Conservation (phyloP, 2,329 filamentous ascomycete species). For the Cytospora mali region DNA sequence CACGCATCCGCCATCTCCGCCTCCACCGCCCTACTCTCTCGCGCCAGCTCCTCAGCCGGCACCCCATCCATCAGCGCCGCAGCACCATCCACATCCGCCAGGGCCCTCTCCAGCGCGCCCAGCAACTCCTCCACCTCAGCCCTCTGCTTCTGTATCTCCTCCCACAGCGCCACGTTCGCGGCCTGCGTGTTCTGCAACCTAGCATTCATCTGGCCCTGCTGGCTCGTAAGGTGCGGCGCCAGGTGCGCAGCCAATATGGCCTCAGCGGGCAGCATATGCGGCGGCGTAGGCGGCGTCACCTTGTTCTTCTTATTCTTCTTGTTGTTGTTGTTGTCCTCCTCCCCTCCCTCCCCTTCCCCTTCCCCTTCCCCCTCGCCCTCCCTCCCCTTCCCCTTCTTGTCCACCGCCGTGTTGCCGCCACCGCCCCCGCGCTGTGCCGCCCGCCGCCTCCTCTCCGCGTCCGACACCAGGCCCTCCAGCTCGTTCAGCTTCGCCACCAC, state of each 20-base stretch:
- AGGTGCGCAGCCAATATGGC: slow-evolving; percentile 59
- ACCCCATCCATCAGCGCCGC: slow-evolving; percentile 51
- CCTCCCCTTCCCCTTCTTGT: slow-evolving; percentile 18
- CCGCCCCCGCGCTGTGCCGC: slow-evolving; percentile 2
- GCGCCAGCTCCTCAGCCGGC: slow-evolving; percentile 48
- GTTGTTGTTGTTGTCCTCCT: too few species aligned
- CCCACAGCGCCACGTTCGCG: slow-evolving; percentile 57
- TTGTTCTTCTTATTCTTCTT: slow-evolving; percentile 39
- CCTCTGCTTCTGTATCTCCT: slow-evolving; percentile 55
- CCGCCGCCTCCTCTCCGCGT: slow-evolving; percentile 45
- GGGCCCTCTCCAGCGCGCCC: slow-evolving; percentile 50
- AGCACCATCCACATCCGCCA: slow-evolving; percentile 58
- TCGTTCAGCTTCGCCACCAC: slow-evolving; percentile 62
- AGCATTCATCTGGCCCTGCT: slow-evolving; percentile 60
- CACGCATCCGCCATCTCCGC: slow-evolving; percentile 41
- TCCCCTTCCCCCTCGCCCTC: background rate
- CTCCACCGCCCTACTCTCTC: slow-evolving; percentile 52
- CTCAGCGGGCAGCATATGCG: slow-evolving; percentile 58
- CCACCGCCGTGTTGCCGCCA: background rate
- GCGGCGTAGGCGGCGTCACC: slow-evolving; percentile 33
- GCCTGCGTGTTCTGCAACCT: slow-evolving; percentile 58
- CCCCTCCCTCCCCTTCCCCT: background rate
- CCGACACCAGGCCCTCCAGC: slow-evolving; percentile 57
- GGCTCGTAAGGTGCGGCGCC: slow-evolving; percentile 52
- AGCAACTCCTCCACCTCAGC: slow-evolving; percentile 57